Conservation (phyloP, 163 green algal genomes). For the Botryococcus braunii region DNA sequence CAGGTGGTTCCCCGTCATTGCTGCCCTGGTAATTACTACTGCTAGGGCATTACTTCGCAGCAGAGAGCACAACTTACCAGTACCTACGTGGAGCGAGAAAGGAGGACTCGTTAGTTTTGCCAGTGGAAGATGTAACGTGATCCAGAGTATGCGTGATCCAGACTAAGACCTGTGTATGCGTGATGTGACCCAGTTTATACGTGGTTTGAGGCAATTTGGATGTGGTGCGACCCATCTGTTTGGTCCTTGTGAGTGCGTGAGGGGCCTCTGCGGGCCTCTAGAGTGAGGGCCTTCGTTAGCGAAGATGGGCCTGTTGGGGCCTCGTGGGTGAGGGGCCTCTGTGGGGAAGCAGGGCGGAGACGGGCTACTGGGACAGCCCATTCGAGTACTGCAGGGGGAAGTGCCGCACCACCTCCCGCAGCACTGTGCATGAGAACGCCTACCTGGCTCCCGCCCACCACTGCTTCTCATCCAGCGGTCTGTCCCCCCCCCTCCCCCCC, state of each 20-base stretch:
- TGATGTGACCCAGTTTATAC: not conserved
- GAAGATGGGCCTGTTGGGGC: not conserved
- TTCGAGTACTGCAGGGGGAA: conserved; percentile 71
- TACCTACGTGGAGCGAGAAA: not conserved
- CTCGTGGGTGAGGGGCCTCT: not conserved
- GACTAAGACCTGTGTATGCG: not conserved
- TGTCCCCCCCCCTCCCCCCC: conserved; percentile 6
- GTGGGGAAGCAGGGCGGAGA: conserved; percentile 31
- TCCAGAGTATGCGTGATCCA: not conserved
- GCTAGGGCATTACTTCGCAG: not conserved
- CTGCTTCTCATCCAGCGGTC: conserved; percentile 62
- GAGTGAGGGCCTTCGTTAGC: not conserved
- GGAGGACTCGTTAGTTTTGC: not conserved
- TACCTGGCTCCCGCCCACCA: conserved; percentile 62
- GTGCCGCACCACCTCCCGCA: conserved; percentile 66
- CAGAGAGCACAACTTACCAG: not conserved
- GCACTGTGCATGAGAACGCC: conserved; percentile 78
- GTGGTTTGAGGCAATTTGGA: not conserved
- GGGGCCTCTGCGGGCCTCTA: no score
- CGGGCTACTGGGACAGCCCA: conserved; percentile 41
- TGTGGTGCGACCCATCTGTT: not conserved
- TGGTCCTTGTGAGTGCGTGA: not conserved
- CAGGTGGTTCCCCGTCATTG: conserved; percentile 17
- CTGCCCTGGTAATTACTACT: not conserved
- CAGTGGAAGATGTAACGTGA: not conserved